Evolutionary conservation across 371 early-diverging fungal species (phyloP).

Genomic region (Coemansia sp.): DNA sequence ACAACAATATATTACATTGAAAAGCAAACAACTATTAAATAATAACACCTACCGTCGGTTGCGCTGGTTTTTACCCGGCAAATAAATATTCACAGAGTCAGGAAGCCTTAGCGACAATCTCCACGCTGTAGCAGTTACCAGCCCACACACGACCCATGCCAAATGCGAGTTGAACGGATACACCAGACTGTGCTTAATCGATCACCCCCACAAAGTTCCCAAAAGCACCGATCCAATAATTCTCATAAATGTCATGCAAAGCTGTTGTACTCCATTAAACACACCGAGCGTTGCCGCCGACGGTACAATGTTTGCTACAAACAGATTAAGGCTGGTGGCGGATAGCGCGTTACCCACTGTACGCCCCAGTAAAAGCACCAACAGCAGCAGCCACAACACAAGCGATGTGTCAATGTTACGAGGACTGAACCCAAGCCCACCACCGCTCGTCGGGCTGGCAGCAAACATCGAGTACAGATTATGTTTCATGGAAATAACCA

Average conservation of each 20-base stretch:
- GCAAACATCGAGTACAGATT: constrained; percentile 68
- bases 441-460: constrained; percentile 54
- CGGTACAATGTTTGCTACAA: constrained; percentile 43
- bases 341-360: constrained; percentile 15
- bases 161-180: constrained; percentile 46
- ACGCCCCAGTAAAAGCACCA: constrained; percentile 13
- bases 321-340: constrained; percentile 39
- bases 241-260: constrained; percentile 19
- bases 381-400: constrained; percentile 41
- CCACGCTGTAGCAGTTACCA: background rate
- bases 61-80: background rate
- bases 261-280: constrained; percentile 49
- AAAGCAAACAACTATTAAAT: too few relatives aligned
- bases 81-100: constrained; percentile 26
- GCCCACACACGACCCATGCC: constrained; percentile 30
- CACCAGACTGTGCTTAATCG: constrained; percentile 24
- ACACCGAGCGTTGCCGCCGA: constrained; percentile 30
- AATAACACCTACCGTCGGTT: too few relatives aligned
- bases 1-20: too few relatives aligned
- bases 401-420: constrained; percentile 59
- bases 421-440: constrained; percentile 61
- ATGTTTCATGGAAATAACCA: constrained; percentile 70
- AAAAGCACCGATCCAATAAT: constrained; percentile 35
- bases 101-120: constrained; percentile 13
- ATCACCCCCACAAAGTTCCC: constrained; percentile 39